Conservation (phyloP, 202 grass and related monocot genomes). For the Eragrostis tef region DNA sequence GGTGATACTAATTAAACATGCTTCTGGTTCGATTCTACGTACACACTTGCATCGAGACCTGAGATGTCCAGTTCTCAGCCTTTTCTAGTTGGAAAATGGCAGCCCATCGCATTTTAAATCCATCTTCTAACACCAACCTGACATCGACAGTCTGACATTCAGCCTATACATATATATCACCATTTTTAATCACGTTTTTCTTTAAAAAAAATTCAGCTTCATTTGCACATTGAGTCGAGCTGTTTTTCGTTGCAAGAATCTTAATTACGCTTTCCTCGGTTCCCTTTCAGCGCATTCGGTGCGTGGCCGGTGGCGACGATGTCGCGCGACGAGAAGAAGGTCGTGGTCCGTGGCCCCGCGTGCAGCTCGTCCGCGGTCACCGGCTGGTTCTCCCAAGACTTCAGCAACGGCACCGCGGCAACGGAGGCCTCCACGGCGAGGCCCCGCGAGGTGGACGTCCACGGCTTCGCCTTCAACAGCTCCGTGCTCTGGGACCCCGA, state of each 20-base stretch:
- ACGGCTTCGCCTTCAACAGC: conserved; percentile 89
- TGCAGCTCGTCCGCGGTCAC: conserved; percentile 79
- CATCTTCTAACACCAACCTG: not conserved
- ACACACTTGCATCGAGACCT: not conserved
- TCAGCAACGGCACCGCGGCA: conserved; percentile 12
- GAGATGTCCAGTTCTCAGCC: not conserved
- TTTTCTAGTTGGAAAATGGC: not conserved
- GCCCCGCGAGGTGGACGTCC: conserved; percentile 55
- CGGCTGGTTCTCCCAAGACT: conserved; percentile 72
- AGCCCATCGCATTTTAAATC: not conserved
- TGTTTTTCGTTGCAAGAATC: not conserved
- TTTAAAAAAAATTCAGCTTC: not conserved
- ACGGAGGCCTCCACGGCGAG: conserved; percentile 11
- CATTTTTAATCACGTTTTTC: not conserved
- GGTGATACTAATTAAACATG: too few species aligned
- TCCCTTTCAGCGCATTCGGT: conserved; percentile 66
- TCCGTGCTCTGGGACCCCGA: conserved; percentile 91
- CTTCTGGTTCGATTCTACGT: not conserved
- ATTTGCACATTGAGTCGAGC: not conserved
- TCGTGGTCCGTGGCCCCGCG: conserved; percentile 71
- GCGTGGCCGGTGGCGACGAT: conserved; percentile 93
- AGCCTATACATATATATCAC: not conserved
- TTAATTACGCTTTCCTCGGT: not conserved
- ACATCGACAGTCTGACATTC: not conserved
- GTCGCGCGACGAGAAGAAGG: conserved; percentile 61